These are phyloP conservation scores for Sclerotinia borealis DNA, from an alignment of 2,329 filamentous ascomycete genomes.

Conservation along the genomic window DNA sequence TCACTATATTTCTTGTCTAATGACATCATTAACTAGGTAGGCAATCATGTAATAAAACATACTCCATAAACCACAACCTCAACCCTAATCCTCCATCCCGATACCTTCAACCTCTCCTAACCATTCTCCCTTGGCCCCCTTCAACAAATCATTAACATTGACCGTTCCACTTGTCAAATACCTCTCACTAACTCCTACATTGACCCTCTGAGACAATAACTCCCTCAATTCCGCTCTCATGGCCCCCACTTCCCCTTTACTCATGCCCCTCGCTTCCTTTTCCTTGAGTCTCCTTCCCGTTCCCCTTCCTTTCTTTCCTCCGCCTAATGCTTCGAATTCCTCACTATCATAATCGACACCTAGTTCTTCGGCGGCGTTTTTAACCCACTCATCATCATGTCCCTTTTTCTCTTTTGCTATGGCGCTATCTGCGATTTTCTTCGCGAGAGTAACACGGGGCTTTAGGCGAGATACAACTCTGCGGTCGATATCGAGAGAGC, in stretches of 20 bases:
- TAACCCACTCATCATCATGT: conserved; percentile 79
- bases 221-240: conserved; percentile 67
- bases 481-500: conserved; percentile 76
- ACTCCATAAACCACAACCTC: not conserved
- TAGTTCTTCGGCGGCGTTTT: conserved; percentile 79
- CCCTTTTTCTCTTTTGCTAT: conserved; percentile 83
- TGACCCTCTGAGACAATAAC: conserved; percentile 67
- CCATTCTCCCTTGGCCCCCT: conserved; percentile 51
- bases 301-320: conserved; percentile 61
- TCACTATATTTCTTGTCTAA: no score
- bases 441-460: conserved; percentile 72
- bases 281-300: conserved; percentile 70
- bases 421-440: conserved; percentile 74
- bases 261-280: conserved; percentile 58
- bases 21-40: not conserved
- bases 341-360: conserved; percentile 92
- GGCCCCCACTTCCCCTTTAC: conserved; percentile 66
- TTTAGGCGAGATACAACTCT: conserved; percentile 71
- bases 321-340: conserved; percentile 62
- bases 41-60: not conserved
- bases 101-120: conserved; percentile 32
- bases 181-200: conserved; percentile 78
- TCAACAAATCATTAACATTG: conserved; percentile 68
- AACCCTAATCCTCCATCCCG: conserved; percentile 29
- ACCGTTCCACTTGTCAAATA: conserved; percentile 81